phyloP scores from a whole-genome alignment of 2,329 filamentous ascomycete species.

The Epichloe aotearoae region DNA sequence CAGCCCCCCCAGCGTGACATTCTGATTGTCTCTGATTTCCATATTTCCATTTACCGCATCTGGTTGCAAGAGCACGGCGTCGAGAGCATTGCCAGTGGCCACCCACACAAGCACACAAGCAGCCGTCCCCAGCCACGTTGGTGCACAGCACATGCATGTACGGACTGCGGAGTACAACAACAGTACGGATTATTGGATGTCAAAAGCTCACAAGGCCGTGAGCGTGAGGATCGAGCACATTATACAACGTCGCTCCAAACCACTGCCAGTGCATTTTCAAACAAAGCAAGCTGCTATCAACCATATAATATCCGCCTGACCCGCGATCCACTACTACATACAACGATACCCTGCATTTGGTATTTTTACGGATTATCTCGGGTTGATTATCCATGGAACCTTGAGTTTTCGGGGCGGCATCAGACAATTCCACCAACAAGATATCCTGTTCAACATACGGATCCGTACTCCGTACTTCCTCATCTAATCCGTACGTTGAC shows the following conservation, averaged over 20 bases:
- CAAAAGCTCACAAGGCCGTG: not conserved
- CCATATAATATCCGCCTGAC: not conserved
- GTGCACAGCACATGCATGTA: not conserved
- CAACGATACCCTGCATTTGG: not conserved
- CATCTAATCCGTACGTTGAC: not conserved
- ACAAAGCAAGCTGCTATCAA: not conserved
- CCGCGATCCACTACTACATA: not conserved
- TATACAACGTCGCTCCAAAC: not conserved
- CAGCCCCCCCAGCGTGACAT: not conserved
- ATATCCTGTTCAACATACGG: not conserved
- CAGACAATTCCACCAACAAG: not conserved
- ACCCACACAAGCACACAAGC: too few species aligned
- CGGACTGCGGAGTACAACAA: not conserved
- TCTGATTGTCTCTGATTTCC: not conserved
- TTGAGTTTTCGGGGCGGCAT: not conserved
- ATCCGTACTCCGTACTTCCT: not conserved
- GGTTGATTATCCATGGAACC: not conserved
- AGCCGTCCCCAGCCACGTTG: not conserved
- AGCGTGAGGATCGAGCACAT: not conserved
- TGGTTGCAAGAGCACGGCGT: not conserved
- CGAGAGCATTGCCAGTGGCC: conserved; percentile 2
- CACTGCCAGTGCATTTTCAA: not conserved
- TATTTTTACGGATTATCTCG: not conserved
- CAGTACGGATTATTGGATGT: not conserved
- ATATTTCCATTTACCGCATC: not conserved